Conservation (phyloP, 202 grass and related monocot species). For the Panicum hallii region DNA sequence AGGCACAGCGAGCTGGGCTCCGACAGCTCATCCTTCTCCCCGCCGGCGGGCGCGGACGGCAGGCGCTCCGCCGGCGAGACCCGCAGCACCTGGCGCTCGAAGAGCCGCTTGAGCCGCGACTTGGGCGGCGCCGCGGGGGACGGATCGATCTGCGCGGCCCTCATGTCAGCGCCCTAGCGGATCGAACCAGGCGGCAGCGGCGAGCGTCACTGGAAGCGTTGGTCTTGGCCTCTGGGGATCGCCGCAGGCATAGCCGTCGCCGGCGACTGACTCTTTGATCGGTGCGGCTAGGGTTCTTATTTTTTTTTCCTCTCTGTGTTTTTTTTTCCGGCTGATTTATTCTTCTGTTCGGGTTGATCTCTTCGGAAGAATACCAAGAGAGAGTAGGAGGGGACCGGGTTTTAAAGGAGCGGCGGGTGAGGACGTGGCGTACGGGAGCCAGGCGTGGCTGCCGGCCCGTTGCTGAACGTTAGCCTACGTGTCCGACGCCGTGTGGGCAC, state of each 20-base stretch:
- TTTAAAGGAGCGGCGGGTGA: slow-evolving; percentile 38
- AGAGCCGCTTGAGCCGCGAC: slow-evolving; percentile 79
- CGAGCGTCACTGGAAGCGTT: slow-evolving; percentile 17
- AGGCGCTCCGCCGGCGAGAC: slow-evolving; percentile 75
- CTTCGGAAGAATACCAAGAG: slow-evolving; percentile 32
- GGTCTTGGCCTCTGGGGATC: background rate
- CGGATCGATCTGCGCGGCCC: slow-evolving; percentile 72
- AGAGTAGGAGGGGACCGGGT: slow-evolving; percentile 20
- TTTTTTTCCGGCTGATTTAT: background rate
- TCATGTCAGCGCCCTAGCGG: slow-evolving; percentile 46
- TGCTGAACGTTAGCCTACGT: slow-evolving; percentile 33
- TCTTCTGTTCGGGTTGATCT: background rate
- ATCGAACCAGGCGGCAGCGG: background rate
- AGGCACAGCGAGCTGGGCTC: slow-evolving; percentile 86
- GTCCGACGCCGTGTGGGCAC: background rate
- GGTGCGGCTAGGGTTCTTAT: slow-evolving; percentile 20
- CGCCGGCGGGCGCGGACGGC: background rate
- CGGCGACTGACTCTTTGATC: slow-evolving; percentile 26
- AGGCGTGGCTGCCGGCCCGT: slow-evolving; percentile 8
- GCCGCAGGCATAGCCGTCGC: slow-evolving; percentile 16
- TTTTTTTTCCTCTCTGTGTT: background rate
- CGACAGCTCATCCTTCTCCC: slow-evolving; percentile 58
- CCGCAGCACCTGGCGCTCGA: slow-evolving; percentile 78
- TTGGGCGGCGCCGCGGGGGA: slow-evolving; percentile 48
- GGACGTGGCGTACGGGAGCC: slow-evolving; percentile 40